Percentiles rank a stretch among this genome's conserved stretches.
Evolutionary conservation across 805 yeast genomes (phyloP).

Genomic region (Hanseniaspora mollemarum): DNA sequence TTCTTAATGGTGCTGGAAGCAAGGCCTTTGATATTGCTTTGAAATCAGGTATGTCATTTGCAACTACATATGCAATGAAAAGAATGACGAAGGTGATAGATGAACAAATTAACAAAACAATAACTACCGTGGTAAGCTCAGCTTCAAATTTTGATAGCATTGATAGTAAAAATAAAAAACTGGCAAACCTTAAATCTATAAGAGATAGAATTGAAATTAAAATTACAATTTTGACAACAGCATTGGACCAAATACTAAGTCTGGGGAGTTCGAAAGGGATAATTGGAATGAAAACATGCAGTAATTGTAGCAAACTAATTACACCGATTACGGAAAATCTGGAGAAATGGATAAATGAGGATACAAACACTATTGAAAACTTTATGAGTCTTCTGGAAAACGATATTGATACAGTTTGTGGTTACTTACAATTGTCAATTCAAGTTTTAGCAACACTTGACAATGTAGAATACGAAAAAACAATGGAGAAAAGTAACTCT

Average conservation of each 20-base stretch:
- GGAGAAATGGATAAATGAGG: conserved; percentile 32
- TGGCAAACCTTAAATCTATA: conserved; percentile 33
- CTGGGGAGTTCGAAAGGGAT: conserved; percentile 51
- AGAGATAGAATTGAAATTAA: conserved; percentile 43
- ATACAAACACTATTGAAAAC: conserved; percentile 20
- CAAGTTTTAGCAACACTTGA: not conserved
- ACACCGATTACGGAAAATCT: conserved; percentile 42
- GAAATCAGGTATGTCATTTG: conserved; percentile 61
- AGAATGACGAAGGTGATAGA: conserved; percentile 44
- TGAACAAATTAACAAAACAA: conserved; percentile 15
- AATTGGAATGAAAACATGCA: conserved; percentile 45
- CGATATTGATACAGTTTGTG: conserved; percentile 7
- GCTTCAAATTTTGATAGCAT: conserved; percentile 12
- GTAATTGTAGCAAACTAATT: conserved; percentile 46
- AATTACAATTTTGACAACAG: conserved; percentile 49
- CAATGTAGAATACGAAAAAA: not conserved
- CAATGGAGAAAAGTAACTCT: not conserved
- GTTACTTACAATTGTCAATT: conserved; percentile 1
- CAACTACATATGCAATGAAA: conserved; percentile 60
- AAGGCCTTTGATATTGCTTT: conserved; percentile 75
- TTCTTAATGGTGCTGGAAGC: conserved; percentile 48
- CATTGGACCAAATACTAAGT: conserved; percentile 51
- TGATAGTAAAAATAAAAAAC: conserved; percentile 33
- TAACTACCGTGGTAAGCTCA: conserved; percentile 30
- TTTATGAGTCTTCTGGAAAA: not conserved